Percentiles rank a stretch among this genome's conserved stretches.
phyloP scores from a whole-genome alignment of 2,329 filamentous ascomycete species.

The Fusarium marasasianum region DNA sequence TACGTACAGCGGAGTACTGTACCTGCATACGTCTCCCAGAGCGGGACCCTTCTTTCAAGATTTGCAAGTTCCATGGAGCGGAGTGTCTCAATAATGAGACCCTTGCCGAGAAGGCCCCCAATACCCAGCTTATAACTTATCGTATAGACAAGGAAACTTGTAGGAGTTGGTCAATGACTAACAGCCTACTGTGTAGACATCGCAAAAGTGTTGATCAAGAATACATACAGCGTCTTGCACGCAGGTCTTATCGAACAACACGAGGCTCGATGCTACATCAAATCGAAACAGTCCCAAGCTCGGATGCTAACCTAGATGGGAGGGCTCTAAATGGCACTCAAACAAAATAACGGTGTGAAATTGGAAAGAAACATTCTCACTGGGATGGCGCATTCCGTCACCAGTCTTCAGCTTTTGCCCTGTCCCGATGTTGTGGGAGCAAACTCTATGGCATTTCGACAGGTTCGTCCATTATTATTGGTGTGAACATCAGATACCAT shows the following conservation, averaged over 20 bases:
- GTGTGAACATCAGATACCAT: slow-evolving; percentile 1
- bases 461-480: slow-evolving; percentile 22
- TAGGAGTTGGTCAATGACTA: neutral
- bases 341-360: neutral
- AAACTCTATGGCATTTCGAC: neutral
- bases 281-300: neutral
- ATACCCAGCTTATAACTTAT: slow-evolving; percentile 1
- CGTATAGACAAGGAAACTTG: neutral
- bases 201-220: neutral
- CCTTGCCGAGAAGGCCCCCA: neutral
- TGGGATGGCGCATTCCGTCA: neutral
- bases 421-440: neutral
- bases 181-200: neutral
- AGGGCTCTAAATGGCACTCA: neutral
- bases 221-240: neutral
- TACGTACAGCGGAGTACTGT: slow-evolving; percentile 1
- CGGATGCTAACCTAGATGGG: neutral
- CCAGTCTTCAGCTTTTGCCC: slow-evolving; percentile 6
- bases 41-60: slow-evolving; percentile 10
- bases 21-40: slow-evolving; percentile 16
- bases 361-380: neutral
- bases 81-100: neutral
- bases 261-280: neutral
- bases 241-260: neutral
- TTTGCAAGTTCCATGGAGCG: slow-evolving; percentile 12